phyloP scores from a whole-genome alignment of 768 basidiomycete species.

The Lactifluus volemus region DNA sequence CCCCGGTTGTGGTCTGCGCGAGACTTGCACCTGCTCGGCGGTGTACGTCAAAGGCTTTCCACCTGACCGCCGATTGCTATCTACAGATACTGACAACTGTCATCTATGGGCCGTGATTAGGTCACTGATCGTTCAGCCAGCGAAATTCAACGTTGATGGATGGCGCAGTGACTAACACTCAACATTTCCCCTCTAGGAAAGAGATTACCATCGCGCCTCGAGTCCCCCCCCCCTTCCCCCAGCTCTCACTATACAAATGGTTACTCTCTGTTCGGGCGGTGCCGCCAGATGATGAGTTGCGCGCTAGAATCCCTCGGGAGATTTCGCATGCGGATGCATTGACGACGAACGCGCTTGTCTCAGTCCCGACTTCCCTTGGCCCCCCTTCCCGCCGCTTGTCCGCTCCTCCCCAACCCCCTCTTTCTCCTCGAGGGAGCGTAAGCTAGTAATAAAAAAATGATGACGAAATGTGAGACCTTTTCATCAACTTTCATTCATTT shows the following conservation, averaged over 20 bases:
- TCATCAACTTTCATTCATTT: neutral
- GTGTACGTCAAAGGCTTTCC: constrained; percentile 10
- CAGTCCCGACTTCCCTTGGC: neutral
- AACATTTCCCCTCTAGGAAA: neutral
- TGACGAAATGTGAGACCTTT: neutral
- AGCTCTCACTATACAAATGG: neutral
- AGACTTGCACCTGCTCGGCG: neutral
- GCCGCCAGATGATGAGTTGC: neutral
- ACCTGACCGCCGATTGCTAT: neutral
- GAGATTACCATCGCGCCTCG: neutral
- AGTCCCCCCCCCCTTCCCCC: neutral
- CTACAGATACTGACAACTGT: neutral
- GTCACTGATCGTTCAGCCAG: neutral
- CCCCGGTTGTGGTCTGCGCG: neutral
- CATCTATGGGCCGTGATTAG: neutral
- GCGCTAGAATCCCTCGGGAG: constrained; percentile 1
- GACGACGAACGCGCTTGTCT: neutral
- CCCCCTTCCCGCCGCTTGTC: neutral
- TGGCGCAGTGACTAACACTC: neutral
- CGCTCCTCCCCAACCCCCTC: neutral
- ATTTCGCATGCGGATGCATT: neutral
- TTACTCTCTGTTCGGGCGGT: constrained; percentile 1
- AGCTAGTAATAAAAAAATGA: neutral
- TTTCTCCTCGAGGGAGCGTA: neutral
- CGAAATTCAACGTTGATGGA: neutral